phyloP scores from a whole-genome alignment of 2,329 filamentous ascomycete genomes.

The Monosporascus cannonballus region DNA sequence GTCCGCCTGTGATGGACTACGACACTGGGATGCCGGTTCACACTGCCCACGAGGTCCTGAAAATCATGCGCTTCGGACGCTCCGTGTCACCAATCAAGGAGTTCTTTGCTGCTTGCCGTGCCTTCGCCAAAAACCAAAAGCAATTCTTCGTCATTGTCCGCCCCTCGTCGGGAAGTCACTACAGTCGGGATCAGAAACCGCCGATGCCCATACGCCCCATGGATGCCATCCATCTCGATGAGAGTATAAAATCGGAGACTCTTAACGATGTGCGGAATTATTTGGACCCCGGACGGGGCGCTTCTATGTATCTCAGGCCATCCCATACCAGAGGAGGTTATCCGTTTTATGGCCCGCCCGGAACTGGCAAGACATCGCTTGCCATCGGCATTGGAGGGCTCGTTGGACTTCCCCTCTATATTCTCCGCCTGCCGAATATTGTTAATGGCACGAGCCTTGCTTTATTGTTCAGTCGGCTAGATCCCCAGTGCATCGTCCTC shows the following conservation, averaged over 20 bases:
- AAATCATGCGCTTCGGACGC: not conserved
- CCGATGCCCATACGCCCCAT: slow-evolving; percentile 3
- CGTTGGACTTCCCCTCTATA: slow-evolving; percentile 31
- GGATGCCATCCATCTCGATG: slow-evolving; percentile 1
- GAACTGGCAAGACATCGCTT: slow-evolving; percentile 19
- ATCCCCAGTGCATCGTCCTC: slow-evolving; percentile 33
- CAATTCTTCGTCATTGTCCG: not conserved
- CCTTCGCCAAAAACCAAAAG: not conserved
- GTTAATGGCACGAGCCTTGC: slow-evolving; percentile 31
- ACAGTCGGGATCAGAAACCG: not conserved
- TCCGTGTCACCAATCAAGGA: not conserved
- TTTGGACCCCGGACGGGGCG: not conserved
- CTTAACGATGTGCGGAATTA: slow-evolving; percentile 2
- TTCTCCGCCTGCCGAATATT: slow-evolving; percentile 28
- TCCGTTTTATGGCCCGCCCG: slow-evolving; percentile 2
- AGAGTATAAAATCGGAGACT: not conserved
- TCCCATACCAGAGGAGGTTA: slow-evolving; percentile 3
- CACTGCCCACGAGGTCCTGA: not conserved
- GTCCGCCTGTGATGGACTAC: not conserved
- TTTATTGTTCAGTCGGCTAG: slow-evolving; percentile 31
- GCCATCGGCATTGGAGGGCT: slow-evolving; percentile 30
- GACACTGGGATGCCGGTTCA: not conserved
- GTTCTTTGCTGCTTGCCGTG: not conserved
- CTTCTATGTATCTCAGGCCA: not conserved
- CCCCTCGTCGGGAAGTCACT: not conserved